A percentile compares a stretch with the other conserved stretches of the same genome.
Conservation (phyloP, 2,329 filamentous ascomycete species). For the Capronia epimyces region DNA sequence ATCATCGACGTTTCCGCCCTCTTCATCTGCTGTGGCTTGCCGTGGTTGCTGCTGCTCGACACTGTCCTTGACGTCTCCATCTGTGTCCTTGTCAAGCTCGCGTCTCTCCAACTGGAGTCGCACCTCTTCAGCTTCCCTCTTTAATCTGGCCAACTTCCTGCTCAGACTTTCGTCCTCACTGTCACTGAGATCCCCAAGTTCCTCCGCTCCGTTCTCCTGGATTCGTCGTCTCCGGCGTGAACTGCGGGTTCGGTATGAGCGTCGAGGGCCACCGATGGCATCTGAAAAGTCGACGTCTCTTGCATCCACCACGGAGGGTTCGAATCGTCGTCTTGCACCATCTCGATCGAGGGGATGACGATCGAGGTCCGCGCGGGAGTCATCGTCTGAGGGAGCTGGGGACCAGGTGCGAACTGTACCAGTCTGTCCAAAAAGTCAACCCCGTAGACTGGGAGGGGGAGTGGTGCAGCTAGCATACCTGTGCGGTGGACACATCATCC, state of each 20-base stretch:
- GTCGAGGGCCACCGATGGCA: constrained; percentile 73
- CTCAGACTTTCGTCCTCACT: constrained; percentile 74
- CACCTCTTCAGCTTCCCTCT: constrained; percentile 73
- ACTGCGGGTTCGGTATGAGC: constrained; percentile 72
- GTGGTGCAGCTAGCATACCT: constrained; percentile 45
- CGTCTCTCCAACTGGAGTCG: constrained; percentile 47
- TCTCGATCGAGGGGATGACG: constrained; percentile 69
- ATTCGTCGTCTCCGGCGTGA: constrained; percentile 52
- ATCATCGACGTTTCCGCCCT: constrained; percentile 46
- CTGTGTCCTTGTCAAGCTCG: constrained; percentile 49
- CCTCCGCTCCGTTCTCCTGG: constrained; percentile 45
- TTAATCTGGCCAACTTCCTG: constrained; percentile 72
- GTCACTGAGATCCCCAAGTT: constrained; percentile 58
- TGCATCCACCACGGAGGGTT: constrained; percentile 68
- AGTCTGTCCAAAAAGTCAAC: constrained; percentile 40
- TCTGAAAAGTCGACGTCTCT: constrained; percentile 83
- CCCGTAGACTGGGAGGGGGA: neutral
- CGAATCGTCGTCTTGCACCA: constrained; percentile 74
- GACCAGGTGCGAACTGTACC: constrained; percentile 52
- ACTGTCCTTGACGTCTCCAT: constrained; percentile 24
- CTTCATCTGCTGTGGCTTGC: constrained; percentile 29
- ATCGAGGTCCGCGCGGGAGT: constrained; percentile 61
- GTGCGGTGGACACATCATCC: constrained; percentile 80
- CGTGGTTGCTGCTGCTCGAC: constrained; percentile 40
- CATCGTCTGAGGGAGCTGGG: constrained; percentile 48